Evolutionary conservation across 2,329 filamentous ascomycete genomes (phyloP), one percentile per base, ranked within the genome.

Genomic region (Chaetomium globosum): DNA sequence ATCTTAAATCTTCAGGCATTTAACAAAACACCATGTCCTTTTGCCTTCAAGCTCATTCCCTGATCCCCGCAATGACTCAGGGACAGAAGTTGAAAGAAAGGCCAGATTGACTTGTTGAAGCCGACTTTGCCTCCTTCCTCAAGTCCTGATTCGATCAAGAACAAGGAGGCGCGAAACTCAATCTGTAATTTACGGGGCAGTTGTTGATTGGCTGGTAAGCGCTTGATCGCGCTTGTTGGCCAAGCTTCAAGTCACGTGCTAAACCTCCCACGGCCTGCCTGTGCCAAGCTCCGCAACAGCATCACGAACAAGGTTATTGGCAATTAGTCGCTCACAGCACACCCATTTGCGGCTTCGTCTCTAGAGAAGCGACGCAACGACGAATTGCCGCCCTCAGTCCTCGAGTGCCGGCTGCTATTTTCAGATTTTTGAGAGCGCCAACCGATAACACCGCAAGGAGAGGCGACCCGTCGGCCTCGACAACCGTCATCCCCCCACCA

Each of bases 21-120:
- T 16, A 26, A 49, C 19, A 4, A 64, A 57, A 64, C 48, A 63
- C 36, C 23, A 63, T 65, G 53, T 39, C 58, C n/a, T 65, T 39
- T 65, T 51, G 28, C 16, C 55, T 43, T 3, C 36, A 16, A 10
- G 5, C 30, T 52, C 21, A 48, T 21, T 30, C 10, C 39, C 26
- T 12, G 57, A 55, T 31, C 19, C 49, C 43, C 43, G 43, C 33
- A 67, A 65, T 72, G 69, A 72, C 65, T 72, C 70, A 72, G 65
- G 48, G 48, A 67, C 59, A 57, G 70, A 74, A 72, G n/a, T 28
- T 21, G n/a, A 68, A 51, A 69, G 69, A 74, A 74, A 74, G 73
- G 73, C 72, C 73, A 74, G 71, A 69, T 72, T 70, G 65, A 56
- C 43, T 43, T 30, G 43, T 30, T 51, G 31, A 49, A 61, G 26